Percentiles rank a stretch among this genome's conserved stretches.
These are phyloP conservation scores for Colletotrichum brevisporum DNA, from an alignment of 2,329 filamentous ascomycete genomes.

Conservation along the genomic window DNA sequence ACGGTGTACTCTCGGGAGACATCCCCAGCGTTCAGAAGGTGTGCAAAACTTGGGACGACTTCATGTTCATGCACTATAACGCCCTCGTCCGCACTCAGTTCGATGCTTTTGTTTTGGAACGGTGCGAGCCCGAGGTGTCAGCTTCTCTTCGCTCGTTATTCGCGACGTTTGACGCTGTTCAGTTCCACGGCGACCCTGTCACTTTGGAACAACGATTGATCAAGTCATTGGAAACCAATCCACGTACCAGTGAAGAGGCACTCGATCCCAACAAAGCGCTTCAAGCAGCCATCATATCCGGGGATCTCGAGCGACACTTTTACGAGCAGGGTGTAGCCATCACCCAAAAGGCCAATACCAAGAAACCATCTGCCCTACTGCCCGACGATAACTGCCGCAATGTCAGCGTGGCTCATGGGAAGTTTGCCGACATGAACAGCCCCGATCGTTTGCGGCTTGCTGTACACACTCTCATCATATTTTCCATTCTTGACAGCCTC, in stretches of 20 bases:
- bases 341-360: slow-evolving; percentile 56
- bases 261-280: slow-evolving; percentile 79
- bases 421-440: slow-evolving; percentile 69
- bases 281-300: slow-evolving; percentile 81
- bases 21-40: slow-evolving; percentile 82
- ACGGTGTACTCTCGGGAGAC: slow-evolving; percentile 91
- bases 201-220: slow-evolving; percentile 72
- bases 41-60: slow-evolving; percentile 87
- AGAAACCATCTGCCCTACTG: slow-evolving; percentile 51
- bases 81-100: slow-evolving; percentile 86
- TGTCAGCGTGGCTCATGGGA: slow-evolving; percentile 56
- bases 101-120: slow-evolving; percentile 75
- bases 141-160: slow-evolving; percentile 71
- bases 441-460: slow-evolving; percentile 77
- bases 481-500: slow-evolving; percentile 76
- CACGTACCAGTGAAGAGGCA: slow-evolving; percentile 70
- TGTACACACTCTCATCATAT: slow-evolving; percentile 75
- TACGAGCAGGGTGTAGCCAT: slow-evolving; percentile 71
- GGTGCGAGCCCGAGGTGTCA: slow-evolving; percentile 67
- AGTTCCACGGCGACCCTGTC: slow-evolving; percentile 70
- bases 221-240: slow-evolving; percentile 69
- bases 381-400: slow-evolving; percentile 41
- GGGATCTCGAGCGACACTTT: slow-evolving; percentile 70
- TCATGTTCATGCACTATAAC: slow-evolving; percentile 90
- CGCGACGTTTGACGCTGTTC: slow-evolving; percentile 74